Percentiles rank a stretch among this genome's conserved stretches.
Evolutionary conservation across 495 filamentous ascomycete species (phyloP).

Genomic region (Mytilinidion resinicola): DNA sequence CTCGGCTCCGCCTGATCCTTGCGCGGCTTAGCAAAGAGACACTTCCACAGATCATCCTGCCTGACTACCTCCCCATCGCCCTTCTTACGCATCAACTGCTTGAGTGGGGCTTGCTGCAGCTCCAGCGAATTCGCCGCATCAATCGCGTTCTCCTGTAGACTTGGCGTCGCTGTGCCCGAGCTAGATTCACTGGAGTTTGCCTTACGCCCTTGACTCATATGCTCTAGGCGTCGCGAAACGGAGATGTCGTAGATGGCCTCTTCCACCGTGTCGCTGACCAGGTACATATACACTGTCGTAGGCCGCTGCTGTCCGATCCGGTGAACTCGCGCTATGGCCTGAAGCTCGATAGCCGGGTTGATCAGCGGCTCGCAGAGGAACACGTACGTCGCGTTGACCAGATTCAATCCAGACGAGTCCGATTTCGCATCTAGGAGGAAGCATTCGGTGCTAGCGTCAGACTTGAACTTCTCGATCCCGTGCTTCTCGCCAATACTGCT

Average conservation of each 20-base stretch:
- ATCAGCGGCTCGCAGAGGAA: conserved; percentile 91
- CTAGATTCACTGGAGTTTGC: conserved; percentile 24
- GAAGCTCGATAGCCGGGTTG: conserved; percentile 86
- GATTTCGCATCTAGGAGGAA: conserved; percentile 85
- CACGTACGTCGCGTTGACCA: conserved; percentile 89
- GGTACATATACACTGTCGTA: conserved; percentile 94
- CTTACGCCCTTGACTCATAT: conserved; percentile 51
- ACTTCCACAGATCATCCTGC: conserved; percentile 79
- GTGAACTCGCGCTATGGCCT: conserved; percentile 90
- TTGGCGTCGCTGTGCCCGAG: conserved; percentile 30
- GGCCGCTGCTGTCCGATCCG: conserved; percentile 81
- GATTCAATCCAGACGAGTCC: conserved; percentile 79
- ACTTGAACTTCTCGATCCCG: conserved; percentile 68
- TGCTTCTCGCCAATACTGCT: conserved; percentile 56
- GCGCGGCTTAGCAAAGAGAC: conserved; percentile 55
- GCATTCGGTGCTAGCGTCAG: conserved; percentile 68
- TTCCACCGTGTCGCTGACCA: conserved; percentile 81
- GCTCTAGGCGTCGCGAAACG: conserved; percentile 66
- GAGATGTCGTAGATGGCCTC: conserved; percentile 83
- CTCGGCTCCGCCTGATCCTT: conserved; percentile 8
- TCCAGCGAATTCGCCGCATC: conserved; percentile 80
- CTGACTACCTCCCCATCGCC: conserved; percentile 76
- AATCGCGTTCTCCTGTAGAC: conserved; percentile 52
- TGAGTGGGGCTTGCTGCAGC: conserved; percentile 61
- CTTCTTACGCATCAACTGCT: conserved; percentile 60